Evolutionary conservation across 2,329 filamentous ascomycete species (phyloP).

Genomic region (Cladophialophora psammophila): DNA sequence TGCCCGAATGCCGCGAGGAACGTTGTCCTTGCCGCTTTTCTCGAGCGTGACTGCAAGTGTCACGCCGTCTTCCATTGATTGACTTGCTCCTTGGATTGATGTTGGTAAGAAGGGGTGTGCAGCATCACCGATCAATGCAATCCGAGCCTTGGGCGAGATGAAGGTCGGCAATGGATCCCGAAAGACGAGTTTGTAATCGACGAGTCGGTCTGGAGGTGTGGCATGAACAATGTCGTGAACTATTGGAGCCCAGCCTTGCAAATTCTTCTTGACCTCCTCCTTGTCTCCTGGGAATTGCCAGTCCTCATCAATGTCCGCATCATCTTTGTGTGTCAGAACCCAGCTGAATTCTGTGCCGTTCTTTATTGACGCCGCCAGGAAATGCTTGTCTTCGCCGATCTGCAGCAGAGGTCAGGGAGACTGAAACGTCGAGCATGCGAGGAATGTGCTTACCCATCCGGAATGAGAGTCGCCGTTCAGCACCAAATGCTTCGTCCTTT

Average conservation of each 20-base stretch:
- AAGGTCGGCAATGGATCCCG: conserved; percentile 38
- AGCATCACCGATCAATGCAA: conserved; percentile 59
- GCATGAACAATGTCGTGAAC: conserved; percentile 42
- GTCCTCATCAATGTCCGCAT: conserved; percentile 60
- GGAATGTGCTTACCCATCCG: conserved; percentile 47
- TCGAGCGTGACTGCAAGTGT: conserved; percentile 55
- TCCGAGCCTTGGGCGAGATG: conserved; percentile 53
- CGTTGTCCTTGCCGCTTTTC: conserved; percentile 40
- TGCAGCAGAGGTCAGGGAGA: not conserved
- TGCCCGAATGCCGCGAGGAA: conserved; percentile 41
- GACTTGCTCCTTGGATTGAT: conserved; percentile 57
- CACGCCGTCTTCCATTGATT: conserved; percentile 60
- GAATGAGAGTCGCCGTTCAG: conserved; percentile 60
- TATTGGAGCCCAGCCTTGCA: conserved; percentile 60
- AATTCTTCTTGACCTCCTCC: conserved; percentile 58
- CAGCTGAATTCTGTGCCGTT: conserved; percentile 61
- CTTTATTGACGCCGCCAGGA: conserved; percentile 62
- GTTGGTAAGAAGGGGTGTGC: conserved; percentile 61
- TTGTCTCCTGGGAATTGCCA: conserved; percentile 63
- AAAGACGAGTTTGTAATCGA: conserved; percentile 38
- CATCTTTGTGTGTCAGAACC: conserved; percentile 62
- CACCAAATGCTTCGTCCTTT: conserved; percentile 62
- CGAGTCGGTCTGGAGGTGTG: conserved; percentile 37
- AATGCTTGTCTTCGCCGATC: conserved; percentile 55
- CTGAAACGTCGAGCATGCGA: not conserved